Base-by-base conservation (phyloP, 2,329 filamentous ascomycete genomes). In the Macrophomina phaseolina region DNA sequence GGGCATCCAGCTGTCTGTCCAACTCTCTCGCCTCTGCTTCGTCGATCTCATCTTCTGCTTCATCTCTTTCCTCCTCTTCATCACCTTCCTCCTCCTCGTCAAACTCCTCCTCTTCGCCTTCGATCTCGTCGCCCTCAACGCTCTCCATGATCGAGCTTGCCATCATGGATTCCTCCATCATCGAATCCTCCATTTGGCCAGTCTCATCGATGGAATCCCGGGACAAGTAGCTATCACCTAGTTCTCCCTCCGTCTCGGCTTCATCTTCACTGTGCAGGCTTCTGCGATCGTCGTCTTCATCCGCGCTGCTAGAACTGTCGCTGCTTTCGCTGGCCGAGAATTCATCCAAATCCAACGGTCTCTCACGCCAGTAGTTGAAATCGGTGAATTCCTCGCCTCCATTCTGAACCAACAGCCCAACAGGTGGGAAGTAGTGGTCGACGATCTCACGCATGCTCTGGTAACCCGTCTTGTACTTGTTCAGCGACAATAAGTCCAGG, bases 401-500 rank as follows among this genome's bases (percentile, higher is more conserved):
- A 52, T 91, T 91, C 73, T 91, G 93, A 18, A 97, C 90, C 36
- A 99, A 84, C 32, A 94, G 89, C 69, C 90, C 92, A 12, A 97
- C 90, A 1, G 96, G 93, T 6, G 95, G 95, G 78, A 99, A 99
- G 82, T 97, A 98, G 79, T 99, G 95, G 76, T 99, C 95, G 6
- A 99, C 92, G 67, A 99, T 90, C 78, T 99, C 96, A 68, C 92
- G 90, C 89, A 99, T 99, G 74, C 92, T 94, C 69, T 97, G 93
- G 76, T 99, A 99, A 70, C 92, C 97, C 73, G 96, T 94, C 81
- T 95, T 97, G 77, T 98, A 91, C 77, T 93, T 96, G 80, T 97
- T 97, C 65, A 98, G 85, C 69, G 89, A 94, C 51, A 98, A 83
- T 52, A 99, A 83, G 76, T 98, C 94, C 28, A 99, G 83, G 34